Conservation (phyloP, 1,284 basidiomycete genomes). For the Cronartium ribicola region DNA sequence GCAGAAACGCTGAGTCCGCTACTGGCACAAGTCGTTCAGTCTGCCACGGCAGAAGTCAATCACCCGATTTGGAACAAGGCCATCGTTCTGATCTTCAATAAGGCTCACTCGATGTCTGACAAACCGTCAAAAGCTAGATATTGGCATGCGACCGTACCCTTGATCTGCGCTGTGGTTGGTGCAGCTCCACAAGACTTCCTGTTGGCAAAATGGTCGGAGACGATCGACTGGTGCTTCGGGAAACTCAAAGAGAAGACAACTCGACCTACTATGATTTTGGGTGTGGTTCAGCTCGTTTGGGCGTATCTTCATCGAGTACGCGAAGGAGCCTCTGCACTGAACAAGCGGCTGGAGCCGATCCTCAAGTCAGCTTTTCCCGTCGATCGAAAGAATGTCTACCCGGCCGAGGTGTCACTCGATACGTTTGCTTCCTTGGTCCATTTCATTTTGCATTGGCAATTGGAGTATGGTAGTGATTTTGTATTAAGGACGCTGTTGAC, state of each 20-base stretch:
- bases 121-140: constrained; percentile 71
- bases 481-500: constrained; percentile 55
- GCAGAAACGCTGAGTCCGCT: constrained; percentile 75
- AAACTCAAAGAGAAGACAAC: constrained; percentile 63
- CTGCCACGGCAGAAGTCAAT: constrained; percentile 91
- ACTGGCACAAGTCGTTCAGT: constrained; percentile 55
- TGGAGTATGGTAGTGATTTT: constrained; percentile 78
- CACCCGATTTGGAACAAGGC: constrained; percentile 91
- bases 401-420: constrained; percentile 70
- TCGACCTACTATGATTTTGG: constrained; percentile 72
- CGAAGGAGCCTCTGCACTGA: constrained; percentile 72
- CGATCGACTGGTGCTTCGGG: constrained; percentile 18
- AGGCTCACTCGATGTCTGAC: constrained; percentile 74
- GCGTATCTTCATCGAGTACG: constrained; percentile 89
- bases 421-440: constrained; percentile 75
- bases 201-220: constrained; percentile 67
- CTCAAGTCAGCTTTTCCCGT: constrained; percentile 75
- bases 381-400: constrained; percentile 62
- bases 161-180: constrained; percentile 76
- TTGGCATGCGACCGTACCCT: constrained; percentile 80
- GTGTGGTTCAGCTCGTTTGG: constrained; percentile 79
- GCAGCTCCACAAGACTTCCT: constrained; percentile 83
- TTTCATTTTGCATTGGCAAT: constrained; percentile 75
- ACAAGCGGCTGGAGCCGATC: constrained; percentile 70
- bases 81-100: constrained; percentile 75